A percentile compares a stretch with the other conserved stretches of the same genome.
These are phyloP conservation scores for Penicillium parvum DNA, from an alignment of 495 filamentous ascomycete genomes.

Conservation along the genomic window DNA sequence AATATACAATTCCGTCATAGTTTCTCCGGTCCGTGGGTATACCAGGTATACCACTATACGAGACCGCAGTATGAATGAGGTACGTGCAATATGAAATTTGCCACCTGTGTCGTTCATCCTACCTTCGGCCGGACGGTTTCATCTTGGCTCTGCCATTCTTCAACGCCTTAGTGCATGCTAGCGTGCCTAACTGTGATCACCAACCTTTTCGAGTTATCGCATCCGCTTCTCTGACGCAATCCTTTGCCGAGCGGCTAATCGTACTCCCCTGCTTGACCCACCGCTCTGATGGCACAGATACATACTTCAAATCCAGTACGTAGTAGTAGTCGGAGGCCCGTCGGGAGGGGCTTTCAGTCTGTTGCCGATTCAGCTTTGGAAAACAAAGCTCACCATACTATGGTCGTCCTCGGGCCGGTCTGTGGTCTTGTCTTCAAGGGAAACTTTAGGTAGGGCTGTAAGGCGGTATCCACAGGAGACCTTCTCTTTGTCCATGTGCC, in stretches of 20 bases:
- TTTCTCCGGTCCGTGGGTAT: constrained; percentile 1
- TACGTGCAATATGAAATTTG: too few relatives aligned
- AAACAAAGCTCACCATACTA: too few relatives aligned
- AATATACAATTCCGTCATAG: constrained; percentile 6
- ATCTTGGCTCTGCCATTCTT: background rate
- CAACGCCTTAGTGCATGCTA: background rate
- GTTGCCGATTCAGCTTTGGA: too few relatives aligned
- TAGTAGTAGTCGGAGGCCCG: too few relatives aligned
- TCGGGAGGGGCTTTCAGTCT: too few relatives aligned
- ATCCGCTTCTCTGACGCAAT: background rate
- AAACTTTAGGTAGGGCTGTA: too few relatives aligned
- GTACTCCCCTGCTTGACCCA: background rate
- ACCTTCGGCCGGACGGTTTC: constrained; percentile 1
- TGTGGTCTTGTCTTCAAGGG: too few relatives aligned
- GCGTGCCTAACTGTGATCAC: background rate
- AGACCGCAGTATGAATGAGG: too few relatives aligned
- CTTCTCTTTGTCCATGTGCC: too few relatives aligned
- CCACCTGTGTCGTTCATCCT: constrained; percentile 1
- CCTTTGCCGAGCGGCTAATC: too few relatives aligned
- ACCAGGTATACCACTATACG: background rate
- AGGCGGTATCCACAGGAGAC: too few relatives aligned
- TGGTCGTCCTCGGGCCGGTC: too few relatives aligned
- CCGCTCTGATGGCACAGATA: background rate
- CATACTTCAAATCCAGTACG: background rate
- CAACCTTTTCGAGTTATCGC: background rate